Percentiles rank a stretch among this genome's conserved stretches.
Conservation (phyloP, 495 filamentous ascomycete genomes). For the Trypethelium eluteriae region DNA sequence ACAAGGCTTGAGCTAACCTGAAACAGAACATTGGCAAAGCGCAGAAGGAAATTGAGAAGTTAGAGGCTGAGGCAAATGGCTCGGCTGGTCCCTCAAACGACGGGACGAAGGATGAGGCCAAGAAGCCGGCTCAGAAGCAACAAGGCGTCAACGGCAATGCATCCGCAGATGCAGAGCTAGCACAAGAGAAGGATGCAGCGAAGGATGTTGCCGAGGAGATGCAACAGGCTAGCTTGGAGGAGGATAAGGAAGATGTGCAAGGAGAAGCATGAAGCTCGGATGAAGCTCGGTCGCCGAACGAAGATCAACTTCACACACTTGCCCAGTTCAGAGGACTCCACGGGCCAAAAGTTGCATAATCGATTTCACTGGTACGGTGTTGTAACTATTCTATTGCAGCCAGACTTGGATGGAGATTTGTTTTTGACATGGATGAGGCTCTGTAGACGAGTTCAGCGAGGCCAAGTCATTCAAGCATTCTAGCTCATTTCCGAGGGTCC, state of each 20-base stretch:
- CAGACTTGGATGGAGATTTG: background rate
- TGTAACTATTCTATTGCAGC: background rate
- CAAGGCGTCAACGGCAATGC: constrained; percentile 46
- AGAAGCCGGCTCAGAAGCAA: constrained; percentile 47
- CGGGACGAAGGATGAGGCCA: constrained; percentile 39
- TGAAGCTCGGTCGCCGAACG: too few species aligned
- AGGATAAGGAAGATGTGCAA: constrained; percentile 38
- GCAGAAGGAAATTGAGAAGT: constrained; percentile 57
- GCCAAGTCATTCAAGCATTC: background rate
- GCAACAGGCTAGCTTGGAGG: constrained; percentile 52
- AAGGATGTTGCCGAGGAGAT: constrained; percentile 52
- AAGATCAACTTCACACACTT: background rate
- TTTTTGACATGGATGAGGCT: background rate
- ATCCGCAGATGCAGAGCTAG: constrained; percentile 47
- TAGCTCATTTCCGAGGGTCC: too few species aligned
- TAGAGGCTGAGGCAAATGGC: constrained; percentile 48
- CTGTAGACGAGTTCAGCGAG: background rate
- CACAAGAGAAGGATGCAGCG: constrained; percentile 52
- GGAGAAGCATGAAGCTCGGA: background rate
- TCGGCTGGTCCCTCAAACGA: constrained; percentile 30
- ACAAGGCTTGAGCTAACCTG: background rate
- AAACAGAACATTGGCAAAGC: constrained; percentile 64
- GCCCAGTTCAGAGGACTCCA: background rate
- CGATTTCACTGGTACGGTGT: background rate
- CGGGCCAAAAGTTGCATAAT: background rate